Base-by-base conservation (phyloP, 2,329 filamentous ascomycete species). In the Arthrocladium fulminans region DNA sequence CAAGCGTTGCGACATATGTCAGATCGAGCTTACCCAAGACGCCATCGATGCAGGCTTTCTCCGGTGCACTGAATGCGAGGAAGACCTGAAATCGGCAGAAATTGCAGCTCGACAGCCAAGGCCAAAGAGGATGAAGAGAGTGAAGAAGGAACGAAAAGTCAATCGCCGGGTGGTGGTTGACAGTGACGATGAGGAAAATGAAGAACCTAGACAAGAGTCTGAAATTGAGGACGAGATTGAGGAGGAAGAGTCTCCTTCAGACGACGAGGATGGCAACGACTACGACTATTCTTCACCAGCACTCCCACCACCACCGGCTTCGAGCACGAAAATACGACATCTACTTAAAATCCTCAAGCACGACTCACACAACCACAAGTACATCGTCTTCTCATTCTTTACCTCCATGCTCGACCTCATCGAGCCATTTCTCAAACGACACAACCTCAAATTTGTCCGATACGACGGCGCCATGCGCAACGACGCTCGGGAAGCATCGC, bases 331-430 rank as follows among this genome's bases (percentile, higher is more conserved):
- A 71, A 94, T 98, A 60, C 82, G 84, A 38, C 82, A 92, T 58
- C 76, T 97, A 17, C 77, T 94, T 61, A 75, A 80, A 52, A 86
- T 98, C 45, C 77, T 98, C 7, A 77, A 81, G 54, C 79, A 79
- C 38, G 92, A 98, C 65, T 81, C 82, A 0, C 71, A 75, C 1
- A 75, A 88, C 51, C 87, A 95, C 75, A 98, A 98, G 64, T 94
- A 95, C 63, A 98, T 98, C 60, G 88, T 98, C 54, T 98, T 98
- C 68, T 95, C 88, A 1, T 88, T 97, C 60, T 98, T 98, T 68
- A 98, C 92, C 0, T 92, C 88, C 0, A 98, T 98, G 92, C 80
- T 98, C 39, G 86, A 97, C 69, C 81, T 97, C 23, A 82, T 98
- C 54, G 88, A 97, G 63, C 92, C 92, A 2, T 96, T 97, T 67